Percentiles rank a stretch among this genome's conserved stretches.
Conservation (phyloP, 345 rosid genomes). For the Eucalyptus regnans region DNA sequence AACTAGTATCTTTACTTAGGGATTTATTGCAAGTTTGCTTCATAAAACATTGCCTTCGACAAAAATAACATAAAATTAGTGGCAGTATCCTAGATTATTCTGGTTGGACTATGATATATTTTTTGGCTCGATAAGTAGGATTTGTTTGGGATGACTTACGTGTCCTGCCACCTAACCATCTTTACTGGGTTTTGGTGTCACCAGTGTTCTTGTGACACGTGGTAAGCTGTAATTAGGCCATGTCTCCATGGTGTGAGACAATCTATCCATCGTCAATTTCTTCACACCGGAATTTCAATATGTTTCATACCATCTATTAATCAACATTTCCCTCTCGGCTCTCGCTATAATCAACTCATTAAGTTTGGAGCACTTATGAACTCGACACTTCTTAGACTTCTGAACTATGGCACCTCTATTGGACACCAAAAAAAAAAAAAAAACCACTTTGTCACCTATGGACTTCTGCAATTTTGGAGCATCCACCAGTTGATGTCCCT, state of each 20-base stretch:
- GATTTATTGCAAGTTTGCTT: not conserved
- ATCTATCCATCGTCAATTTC: not conserved
- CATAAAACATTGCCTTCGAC: not conserved
- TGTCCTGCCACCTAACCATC: not conserved
- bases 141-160: not conserved
- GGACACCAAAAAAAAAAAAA: no score
- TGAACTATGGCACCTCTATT: not conserved
- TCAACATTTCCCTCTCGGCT: not conserved
- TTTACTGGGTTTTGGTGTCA: not conserved
- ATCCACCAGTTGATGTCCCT: not conserved
- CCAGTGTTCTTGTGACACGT: not conserved
- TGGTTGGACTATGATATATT: not conserved
- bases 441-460: not conserved
- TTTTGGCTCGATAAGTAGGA: not conserved
- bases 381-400: not conserved
- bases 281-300: not conserved
- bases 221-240: not conserved
- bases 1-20: not conserved
- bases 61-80: not conserved
- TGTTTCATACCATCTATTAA: not conserved
- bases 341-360: not conserved
- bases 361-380: not conserved
- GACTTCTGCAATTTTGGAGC: not conserved
- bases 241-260: not conserved
- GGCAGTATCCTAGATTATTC: not conserved